Evolutionary conservation across 345 rosid genomes (phyloP).

Genomic region (Gossypium sturtianum): DNA sequence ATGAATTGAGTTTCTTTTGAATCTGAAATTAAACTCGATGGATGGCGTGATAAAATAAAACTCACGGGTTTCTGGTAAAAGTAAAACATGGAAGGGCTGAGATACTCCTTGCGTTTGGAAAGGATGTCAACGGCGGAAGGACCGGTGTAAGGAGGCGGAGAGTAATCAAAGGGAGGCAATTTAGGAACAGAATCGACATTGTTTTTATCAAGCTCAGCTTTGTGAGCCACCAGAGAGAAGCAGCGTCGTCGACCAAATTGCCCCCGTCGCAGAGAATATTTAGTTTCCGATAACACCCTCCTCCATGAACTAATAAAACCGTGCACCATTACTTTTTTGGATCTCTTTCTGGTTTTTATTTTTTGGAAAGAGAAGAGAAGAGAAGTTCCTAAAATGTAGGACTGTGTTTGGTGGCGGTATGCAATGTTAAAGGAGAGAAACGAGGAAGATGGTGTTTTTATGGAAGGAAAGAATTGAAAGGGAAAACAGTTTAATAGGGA

Average conservation of each 20-base stretch:
- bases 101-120: slow-evolving; percentile 60
- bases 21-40: neutral
- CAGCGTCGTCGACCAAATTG: slow-evolving; percentile 29
- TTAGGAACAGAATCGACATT: slow-evolving; percentile 31
- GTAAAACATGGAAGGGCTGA: slow-evolving; percentile 70
- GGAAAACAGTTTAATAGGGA: neutral
- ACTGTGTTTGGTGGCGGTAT: neutral
- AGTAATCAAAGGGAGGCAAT: slow-evolving; percentile 74
- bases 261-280: slow-evolving; percentile 17
- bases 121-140: slow-evolving; percentile 69
- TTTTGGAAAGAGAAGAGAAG: neutral
- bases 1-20: neutral
- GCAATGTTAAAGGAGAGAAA: neutral
- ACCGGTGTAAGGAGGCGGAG: slow-evolving; percentile 86
- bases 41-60: neutral
- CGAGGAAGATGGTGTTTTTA: neutral
- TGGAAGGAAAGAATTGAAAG: neutral
- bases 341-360: neutral
- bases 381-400: slow-evolving; percentile 21
- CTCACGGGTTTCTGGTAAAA: slow-evolving; percentile 71
- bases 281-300: slow-evolving; percentile 29
- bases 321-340: slow-evolving; percentile 29
- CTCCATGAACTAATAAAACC: slow-evolving; percentile 30
- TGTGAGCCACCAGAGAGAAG: slow-evolving; percentile 38
- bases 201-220: slow-evolving; percentile 22